phyloP scores from a whole-genome alignment of 768 basidiomycete species.

The Mrakia gelida region DNA sequence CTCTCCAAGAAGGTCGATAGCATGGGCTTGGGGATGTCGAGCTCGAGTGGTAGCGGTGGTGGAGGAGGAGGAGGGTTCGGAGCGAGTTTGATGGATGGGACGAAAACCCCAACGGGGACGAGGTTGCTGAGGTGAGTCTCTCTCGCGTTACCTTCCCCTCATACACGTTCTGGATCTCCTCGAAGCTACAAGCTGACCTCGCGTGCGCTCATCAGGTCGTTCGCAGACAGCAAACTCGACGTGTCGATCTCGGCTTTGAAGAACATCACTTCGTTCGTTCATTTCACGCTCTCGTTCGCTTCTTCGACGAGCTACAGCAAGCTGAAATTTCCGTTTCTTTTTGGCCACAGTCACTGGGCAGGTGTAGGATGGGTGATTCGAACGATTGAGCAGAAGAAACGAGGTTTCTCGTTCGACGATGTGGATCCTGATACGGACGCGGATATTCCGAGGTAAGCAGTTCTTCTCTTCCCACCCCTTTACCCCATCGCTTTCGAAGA shows the following conservation, averaged over 20 bases:
- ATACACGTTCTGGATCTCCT: too few relatives aligned
- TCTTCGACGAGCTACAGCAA: background rate
- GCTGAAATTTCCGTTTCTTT: background rate
- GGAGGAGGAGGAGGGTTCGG: too few relatives aligned
- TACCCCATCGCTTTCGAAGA: background rate
- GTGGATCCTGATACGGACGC: slow-evolving; percentile 28
- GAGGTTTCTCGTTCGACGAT: slow-evolving; percentile 23
- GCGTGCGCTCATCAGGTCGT: background rate
- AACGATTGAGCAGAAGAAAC: slow-evolving; percentile 33
- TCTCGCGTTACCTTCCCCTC: too few relatives aligned
- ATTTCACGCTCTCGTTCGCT: background rate
- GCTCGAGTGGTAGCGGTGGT: background rate
- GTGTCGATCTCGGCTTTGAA: slow-evolving; percentile 25
- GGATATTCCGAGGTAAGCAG: background rate
- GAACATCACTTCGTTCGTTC: slow-evolving; percentile 1
- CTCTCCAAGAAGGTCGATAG: background rate
- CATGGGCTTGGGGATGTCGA: background rate
- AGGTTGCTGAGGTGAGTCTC: slow-evolving; percentile 1
- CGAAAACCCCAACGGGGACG: slow-evolving; percentile 30
- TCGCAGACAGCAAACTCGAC: slow-evolving; percentile 29
- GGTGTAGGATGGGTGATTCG: slow-evolving; percentile 31
- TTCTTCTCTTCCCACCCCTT: background rate
- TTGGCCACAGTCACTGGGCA: slow-evolving; percentile 25
- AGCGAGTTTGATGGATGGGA: slow-evolving; percentile 5
- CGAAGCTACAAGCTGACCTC: too few relatives aligned